Evolutionary conservation across 495 filamentous ascomycete genomes (phyloP).

Genomic region (Penicillium roqueforti): DNA sequence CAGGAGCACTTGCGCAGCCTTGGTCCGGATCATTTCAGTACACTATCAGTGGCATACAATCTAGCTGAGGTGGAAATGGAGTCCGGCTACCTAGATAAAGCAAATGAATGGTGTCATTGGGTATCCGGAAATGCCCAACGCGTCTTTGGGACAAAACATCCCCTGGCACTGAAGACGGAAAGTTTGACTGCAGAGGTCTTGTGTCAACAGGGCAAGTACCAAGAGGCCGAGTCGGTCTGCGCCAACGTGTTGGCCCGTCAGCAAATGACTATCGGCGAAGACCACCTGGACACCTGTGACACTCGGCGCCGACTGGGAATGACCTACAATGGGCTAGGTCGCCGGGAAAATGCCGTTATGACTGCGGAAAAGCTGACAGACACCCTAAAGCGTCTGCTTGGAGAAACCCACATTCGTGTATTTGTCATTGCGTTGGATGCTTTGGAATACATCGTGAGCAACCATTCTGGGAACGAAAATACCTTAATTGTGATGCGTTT

Average conservation of each 20-base stretch:
- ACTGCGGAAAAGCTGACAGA: constrained; percentile 27
- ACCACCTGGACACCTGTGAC: constrained; percentile 32
- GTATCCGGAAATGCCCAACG: constrained; percentile 31
- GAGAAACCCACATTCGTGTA: constrained; percentile 31
- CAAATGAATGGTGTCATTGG: constrained; percentile 34
- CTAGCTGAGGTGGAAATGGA: constrained; percentile 32
- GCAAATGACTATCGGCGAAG: constrained; percentile 38
- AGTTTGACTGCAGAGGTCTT: constrained; percentile 33
- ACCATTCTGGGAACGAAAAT: constrained; percentile 12
- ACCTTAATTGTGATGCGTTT: constrained; percentile 13
- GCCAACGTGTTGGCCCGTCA: constrained; percentile 37
- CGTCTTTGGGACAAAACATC: constrained; percentile 30
- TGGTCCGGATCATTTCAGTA: constrained; percentile 36
- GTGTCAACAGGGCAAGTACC: constrained; percentile 24
- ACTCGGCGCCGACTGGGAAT: constrained; percentile 32
- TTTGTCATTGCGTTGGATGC: constrained; percentile 22
- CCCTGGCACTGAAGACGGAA: constrained; percentile 34
- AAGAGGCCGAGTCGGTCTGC: constrained; percentile 34
- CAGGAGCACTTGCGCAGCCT: constrained; percentile 33
- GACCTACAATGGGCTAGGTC: constrained; percentile 23
- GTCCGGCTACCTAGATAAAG: constrained; percentile 25
- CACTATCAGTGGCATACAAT: constrained; percentile 29
- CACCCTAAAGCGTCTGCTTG: constrained; percentile 23
- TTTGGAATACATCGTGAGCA: constrained; percentile 25
- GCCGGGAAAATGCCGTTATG: constrained; percentile 25